Evolutionary conservation across 345 rosid species (phyloP).

Genomic region (Bruguiera parviflora): DNA sequence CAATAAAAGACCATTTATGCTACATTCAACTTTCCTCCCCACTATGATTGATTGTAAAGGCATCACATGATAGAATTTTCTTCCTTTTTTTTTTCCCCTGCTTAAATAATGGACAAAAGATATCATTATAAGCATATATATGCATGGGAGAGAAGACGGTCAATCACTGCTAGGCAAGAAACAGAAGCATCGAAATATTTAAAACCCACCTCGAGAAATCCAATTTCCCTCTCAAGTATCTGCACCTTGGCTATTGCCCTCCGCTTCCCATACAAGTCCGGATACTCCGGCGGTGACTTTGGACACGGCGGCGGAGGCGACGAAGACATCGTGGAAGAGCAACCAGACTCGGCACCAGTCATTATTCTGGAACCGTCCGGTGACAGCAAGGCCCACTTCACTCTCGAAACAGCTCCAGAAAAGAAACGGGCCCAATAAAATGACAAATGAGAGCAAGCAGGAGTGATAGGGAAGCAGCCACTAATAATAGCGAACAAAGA

Average conservation of each 20-base stretch:
- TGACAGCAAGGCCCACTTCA: background rate
- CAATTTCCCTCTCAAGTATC: constrained; percentile 85
- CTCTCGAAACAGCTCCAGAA: background rate
- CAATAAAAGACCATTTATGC: too few relatives aligned
- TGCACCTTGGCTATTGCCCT: constrained; percentile 77
- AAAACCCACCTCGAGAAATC: constrained; percentile 75
- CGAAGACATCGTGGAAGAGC: constrained; percentile 15
- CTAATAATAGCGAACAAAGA: background rate
- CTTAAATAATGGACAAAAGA: too few relatives aligned
- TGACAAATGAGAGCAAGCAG: background rate
- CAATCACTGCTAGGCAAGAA: background rate
- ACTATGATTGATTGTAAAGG: background rate
- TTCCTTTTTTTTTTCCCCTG: too few relatives aligned
- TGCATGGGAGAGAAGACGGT: background rate
- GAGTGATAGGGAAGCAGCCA: background rate
- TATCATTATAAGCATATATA: background rate
- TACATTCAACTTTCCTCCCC: background rate
- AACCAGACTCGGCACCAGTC: background rate
- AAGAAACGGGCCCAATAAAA: background rate
- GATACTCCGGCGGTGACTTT: constrained; percentile 88
- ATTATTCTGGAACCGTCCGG: background rate
- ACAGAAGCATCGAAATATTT: background rate
- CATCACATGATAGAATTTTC: too few relatives aligned
- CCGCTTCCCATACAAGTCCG: constrained; percentile 89
- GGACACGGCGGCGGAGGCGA: constrained; percentile 56